phyloP scores from a whole-genome alignment of 495 filamentous ascomycete species.

The Clavariopsis aquatica region DNA sequence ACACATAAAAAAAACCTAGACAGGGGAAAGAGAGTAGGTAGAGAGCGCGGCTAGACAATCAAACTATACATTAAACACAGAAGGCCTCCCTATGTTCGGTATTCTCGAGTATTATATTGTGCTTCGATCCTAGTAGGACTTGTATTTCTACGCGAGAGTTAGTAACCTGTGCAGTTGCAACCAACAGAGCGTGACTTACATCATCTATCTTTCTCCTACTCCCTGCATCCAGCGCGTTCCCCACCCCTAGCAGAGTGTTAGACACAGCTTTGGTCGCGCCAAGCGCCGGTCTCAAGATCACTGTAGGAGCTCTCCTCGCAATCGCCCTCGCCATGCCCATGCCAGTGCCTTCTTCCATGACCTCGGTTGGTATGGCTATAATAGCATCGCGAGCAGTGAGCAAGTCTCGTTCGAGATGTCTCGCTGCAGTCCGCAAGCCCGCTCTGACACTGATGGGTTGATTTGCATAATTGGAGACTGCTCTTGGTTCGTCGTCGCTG shows the following conservation, averaged over 20 bases:
- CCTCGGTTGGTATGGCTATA: conserved; percentile 89
- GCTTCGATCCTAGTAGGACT: conserved; percentile 18
- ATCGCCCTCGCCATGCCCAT: conserved; percentile 81
- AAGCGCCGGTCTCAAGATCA: conserved; percentile 86
- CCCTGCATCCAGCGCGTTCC: conserved; percentile 83
- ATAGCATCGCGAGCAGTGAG: conserved; percentile 83
- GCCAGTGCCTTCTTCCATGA: conserved; percentile 82
- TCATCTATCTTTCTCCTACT: conserved; percentile 84
- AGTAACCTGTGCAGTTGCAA: not conserved
- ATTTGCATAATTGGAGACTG: conserved; percentile 85
- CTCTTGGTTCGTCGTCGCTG: conserved; percentile 43
- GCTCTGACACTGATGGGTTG: conserved; percentile 86
- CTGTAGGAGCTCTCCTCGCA: conserved; percentile 78
- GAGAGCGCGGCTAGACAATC: no score
- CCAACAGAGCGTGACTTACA: conserved; percentile 58
- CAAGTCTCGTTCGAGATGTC: conserved; percentile 82
- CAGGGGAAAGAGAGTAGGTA: not conserved
- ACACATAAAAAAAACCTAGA: not conserved
- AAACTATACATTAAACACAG: not conserved
- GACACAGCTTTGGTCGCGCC: conserved; percentile 88
- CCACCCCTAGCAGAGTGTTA: conserved; percentile 87
- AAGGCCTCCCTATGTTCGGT: not conserved
- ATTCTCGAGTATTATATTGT: not conserved
- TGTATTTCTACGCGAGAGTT: conserved; percentile 31
- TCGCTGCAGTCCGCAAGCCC: conserved; percentile 78